phyloP scores from a whole-genome alignment of 306 rosid species.

The Ceratonia siliqua region DNA sequence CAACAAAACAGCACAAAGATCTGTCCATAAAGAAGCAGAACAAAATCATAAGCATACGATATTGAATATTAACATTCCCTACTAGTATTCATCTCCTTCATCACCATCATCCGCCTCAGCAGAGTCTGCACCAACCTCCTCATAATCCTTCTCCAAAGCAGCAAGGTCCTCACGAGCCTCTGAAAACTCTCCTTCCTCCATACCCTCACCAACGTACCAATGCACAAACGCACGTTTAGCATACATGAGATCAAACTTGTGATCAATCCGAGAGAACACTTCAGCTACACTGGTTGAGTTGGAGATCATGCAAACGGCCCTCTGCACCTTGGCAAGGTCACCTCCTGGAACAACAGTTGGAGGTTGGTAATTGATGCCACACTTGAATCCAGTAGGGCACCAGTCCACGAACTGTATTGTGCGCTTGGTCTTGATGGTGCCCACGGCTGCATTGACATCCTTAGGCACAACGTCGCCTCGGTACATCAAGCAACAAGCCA shows the following conservation, averaged over 20 bases:
- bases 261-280: constrained; percentile 84
- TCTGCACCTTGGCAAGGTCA: constrained; percentile 87
- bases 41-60: background rate
- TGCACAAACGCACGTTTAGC: constrained; percentile 96
- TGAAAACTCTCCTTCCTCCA: constrained; percentile 96
- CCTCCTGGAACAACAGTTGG: constrained; percentile 89
- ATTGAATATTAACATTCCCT: background rate
- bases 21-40: background rate
- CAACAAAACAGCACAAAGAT: background rate
- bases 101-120: constrained; percentile 76
- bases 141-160: constrained; percentile 91
- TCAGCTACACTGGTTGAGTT: constrained; percentile 92
- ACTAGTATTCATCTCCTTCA: constrained; percentile 69
- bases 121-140: constrained; percentile 84
- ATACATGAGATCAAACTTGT: constrained; percentile 86
- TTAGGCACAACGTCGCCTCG: constrained; percentile 88
- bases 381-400: constrained; percentile 94
- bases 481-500: constrained; percentile 96
- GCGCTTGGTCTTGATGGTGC: constrained; percentile 84
- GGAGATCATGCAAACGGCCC: constrained; percentile 94
- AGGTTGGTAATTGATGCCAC: constrained; percentile 90
- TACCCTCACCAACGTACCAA: constrained; percentile 95
- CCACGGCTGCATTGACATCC: constrained; percentile 90
- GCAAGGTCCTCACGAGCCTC: constrained; percentile 98
- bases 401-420: constrained; percentile 89